Evolutionary conservation across 2,329 filamentous ascomycete genomes (phyloP).

Genomic region (Neonectria neomacrospora): DNA sequence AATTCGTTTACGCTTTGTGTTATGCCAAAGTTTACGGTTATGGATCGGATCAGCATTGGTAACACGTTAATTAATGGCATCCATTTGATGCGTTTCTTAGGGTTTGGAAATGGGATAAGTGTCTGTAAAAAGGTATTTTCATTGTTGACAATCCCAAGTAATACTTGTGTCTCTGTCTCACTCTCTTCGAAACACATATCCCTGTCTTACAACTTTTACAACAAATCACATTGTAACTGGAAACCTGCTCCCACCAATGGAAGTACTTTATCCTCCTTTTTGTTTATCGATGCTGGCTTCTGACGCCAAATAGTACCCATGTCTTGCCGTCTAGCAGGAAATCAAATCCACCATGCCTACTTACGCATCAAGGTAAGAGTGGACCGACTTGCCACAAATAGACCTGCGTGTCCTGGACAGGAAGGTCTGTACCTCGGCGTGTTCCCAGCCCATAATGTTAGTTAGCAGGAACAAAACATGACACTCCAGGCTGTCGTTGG

Average conservation of each 20-base stretch:
- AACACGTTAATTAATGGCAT: no score
- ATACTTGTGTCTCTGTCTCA: slow-evolving; percentile 1
- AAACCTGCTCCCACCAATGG: no score
- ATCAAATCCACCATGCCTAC: neutral
- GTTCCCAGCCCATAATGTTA: slow-evolving; percentile 44
- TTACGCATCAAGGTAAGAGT: slow-evolving; percentile 41
- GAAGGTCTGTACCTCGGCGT: slow-evolving; percentile 38
- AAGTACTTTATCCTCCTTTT: neutral
- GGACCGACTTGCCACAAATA: slow-evolving; percentile 35
- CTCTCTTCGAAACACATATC: slow-evolving; percentile 3
- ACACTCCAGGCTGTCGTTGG: slow-evolving; percentile 50
- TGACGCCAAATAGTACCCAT: slow-evolving; percentile 2
- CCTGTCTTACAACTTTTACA: slow-evolving; percentile 1
- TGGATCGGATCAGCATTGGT: no score
- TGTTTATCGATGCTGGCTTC: neutral
- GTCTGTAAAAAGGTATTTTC: no score
- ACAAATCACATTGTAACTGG: no score
- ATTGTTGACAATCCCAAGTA: no score
- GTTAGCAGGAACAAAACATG: slow-evolving; percentile 43
- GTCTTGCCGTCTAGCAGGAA: neutral
- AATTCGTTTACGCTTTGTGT: no score
- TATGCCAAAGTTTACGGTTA: no score
- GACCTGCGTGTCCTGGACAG: slow-evolving; percentile 41
- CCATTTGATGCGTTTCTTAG: no score
- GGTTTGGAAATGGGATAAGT: no score